These are phyloP conservation scores for Drechslerella dactyloides DNA, from an alignment of 2,329 filamentous ascomycete species.

Conservation along the genomic window DNA sequence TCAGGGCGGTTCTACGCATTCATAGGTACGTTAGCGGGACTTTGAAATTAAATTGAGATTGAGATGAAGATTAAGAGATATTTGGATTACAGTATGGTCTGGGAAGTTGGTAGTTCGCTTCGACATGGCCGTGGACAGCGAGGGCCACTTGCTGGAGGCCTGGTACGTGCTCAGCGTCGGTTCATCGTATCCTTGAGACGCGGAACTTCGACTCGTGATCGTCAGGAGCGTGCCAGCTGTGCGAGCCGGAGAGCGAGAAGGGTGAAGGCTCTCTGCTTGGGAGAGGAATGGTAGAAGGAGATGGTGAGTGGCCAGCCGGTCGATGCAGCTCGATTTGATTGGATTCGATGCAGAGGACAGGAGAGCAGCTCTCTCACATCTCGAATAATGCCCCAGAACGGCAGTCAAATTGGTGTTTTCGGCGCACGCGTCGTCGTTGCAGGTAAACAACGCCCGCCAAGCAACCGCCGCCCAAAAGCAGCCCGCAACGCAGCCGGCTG, in stretches of 20 bases:
- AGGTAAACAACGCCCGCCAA: conserved; percentile 49
- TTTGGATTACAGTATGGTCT: conserved; percentile 37
- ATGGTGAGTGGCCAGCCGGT: not conserved
- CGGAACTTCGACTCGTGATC: not conserved
- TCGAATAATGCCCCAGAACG: conserved; percentile 15
- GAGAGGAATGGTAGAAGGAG: not conserved
- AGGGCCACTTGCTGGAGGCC: not conserved
- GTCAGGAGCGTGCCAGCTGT: not conserved
- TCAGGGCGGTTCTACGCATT: conserved; percentile 20
- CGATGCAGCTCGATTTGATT: not conserved
- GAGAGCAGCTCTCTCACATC: not conserved
- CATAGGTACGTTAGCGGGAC: conserved; percentile 1
- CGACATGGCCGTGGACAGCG: conserved; percentile 18
- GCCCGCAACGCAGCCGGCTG: not conserved
- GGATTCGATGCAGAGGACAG: not conserved
- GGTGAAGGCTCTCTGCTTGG: not conserved
- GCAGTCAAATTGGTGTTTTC: conserved; percentile 45
- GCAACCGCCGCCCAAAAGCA: conserved; percentile 19
- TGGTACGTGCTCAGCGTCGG: not conserved
- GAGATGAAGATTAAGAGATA: too few species aligned
- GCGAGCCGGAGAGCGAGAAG: not conserved
- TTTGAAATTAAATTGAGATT: not conserved
- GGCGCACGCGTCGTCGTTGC: conserved; percentile 13
- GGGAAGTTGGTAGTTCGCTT: conserved; percentile 34
- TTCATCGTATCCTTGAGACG: not conserved